phyloP scores from a whole-genome alignment of 352 stramenopile species.

The Thalassiosira exigua region DNA sequence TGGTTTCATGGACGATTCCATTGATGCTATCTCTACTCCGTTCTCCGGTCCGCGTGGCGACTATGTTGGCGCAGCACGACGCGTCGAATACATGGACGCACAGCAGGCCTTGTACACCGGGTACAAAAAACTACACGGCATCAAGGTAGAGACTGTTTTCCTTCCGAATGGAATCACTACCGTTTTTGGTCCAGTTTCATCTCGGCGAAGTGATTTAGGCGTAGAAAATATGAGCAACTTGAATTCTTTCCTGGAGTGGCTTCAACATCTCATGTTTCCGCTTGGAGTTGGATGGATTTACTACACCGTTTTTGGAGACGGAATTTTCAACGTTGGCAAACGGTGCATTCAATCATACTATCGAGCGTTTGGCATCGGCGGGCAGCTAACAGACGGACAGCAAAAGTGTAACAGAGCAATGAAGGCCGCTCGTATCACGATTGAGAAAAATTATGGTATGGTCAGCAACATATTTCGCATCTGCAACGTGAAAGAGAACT shows the following conservation, averaged over 20 bases:
- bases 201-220: slow-evolving; percentile 11
- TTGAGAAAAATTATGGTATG: slow-evolving; percentile 33
- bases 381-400: slow-evolving; percentile 10
- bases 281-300: background rate
- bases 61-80: slow-evolving; percentile 26
- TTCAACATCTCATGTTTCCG: too few species aligned
- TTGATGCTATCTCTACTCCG: slow-evolving; percentile 20
- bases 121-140: slow-evolving; percentile 43
- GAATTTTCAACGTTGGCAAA: slow-evolving; percentile 7
- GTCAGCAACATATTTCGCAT: slow-evolving; percentile 22
- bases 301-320: slow-evolving; percentile 32
- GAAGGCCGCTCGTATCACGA: slow-evolving; percentile 15
- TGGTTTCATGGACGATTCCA: slow-evolving; percentile 45
- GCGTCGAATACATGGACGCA: slow-evolving; percentile 2
- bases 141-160: slow-evolving; percentile 47
- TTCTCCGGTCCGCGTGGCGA: slow-evolving; percentile 49
- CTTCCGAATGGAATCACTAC: slow-evolving; percentile 44
- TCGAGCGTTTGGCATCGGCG: background rate
- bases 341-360: slow-evolving; percentile 33
- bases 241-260: slow-evolving; percentile 17
- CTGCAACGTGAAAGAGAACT: slow-evolving; percentile 8
- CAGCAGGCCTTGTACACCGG: slow-evolving; percentile 39
- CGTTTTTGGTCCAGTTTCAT: slow-evolving; percentile 25
- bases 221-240: slow-evolving; percentile 29
- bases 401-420: slow-evolving; percentile 12